These are phyloP conservation scores for Curvularia hawaiiensis DNA, from an alignment of 2,329 filamentous ascomycete species.

Conservation along the genomic window DNA sequence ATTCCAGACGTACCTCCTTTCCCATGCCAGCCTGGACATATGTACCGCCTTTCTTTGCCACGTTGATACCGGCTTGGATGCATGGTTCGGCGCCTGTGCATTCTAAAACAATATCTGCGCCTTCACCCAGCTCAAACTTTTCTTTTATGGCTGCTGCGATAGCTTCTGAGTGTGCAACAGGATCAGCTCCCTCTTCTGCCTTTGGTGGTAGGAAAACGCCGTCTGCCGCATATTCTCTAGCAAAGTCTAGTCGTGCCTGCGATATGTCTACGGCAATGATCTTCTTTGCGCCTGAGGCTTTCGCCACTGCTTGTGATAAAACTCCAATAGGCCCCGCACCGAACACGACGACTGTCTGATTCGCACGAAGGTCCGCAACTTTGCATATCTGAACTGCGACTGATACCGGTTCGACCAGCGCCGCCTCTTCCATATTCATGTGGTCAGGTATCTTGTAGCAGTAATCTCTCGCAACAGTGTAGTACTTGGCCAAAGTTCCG, in stretches of 20 bases:
- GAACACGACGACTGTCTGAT: conserved; percentile 11
- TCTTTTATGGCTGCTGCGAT: conserved; percentile 8
- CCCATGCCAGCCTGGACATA: conserved; percentile 35
- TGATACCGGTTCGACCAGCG: conserved; percentile 33
- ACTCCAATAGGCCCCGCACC: conserved; percentile 25
- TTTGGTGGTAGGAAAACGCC: conserved; percentile 11
- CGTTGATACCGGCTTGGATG: conserved; percentile 26
- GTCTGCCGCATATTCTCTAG: conserved; percentile 26
- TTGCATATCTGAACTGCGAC: conserved; percentile 34
- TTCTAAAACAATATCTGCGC: conserved; percentile 31
- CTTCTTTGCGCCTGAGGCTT: conserved; percentile 25
- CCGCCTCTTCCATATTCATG: conserved; percentile 32
- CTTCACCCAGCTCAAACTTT: conserved; percentile 21
- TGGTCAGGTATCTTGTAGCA: conserved; percentile 35
- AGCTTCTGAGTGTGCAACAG: neutral
- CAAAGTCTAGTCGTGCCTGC: conserved; percentile 27
- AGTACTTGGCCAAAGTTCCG: conserved; percentile 35
- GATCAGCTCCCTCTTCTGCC: neutral
- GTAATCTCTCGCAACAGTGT: conserved; percentile 29
- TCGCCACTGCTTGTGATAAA: conserved; percentile 30
- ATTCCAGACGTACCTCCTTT: conserved; percentile 14
- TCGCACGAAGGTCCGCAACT: conserved; percentile 19
- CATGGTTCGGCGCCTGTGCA: conserved; percentile 30
- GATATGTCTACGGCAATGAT: conserved; percentile 29
- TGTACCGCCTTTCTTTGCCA: conserved; percentile 22